Percentiles rank a stretch among this genome's conserved stretches.
Conservation (phyloP, 306 rosid species). For the Dalbergia cochinchinensis region DNA sequence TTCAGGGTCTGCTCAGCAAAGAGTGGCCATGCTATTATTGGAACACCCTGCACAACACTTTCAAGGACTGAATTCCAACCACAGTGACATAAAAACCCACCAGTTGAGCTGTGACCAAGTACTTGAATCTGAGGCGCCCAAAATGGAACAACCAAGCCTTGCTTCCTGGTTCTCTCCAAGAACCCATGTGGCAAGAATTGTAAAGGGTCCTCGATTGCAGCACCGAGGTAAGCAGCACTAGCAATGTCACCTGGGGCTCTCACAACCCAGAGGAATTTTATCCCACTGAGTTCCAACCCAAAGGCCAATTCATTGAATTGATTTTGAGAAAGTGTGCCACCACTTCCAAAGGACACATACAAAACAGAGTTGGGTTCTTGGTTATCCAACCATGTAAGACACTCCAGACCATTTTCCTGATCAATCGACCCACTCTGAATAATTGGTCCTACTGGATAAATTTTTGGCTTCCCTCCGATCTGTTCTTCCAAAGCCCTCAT, state of each 20-base stretch:
- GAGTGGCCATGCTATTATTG: slow-evolving; percentile 38
- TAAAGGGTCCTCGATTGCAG: slow-evolving; percentile 26
- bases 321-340: slow-evolving; percentile 42
- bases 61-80: slow-evolving; percentile 50
- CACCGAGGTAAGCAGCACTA: slow-evolving; percentile 31
- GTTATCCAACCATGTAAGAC: slow-evolving; percentile 44
- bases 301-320: slow-evolving; percentile 44
- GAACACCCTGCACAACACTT: slow-evolving; percentile 33
- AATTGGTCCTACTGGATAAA: slow-evolving; percentile 50
- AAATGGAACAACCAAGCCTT: slow-evolving; percentile 46
- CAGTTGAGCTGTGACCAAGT: slow-evolving; percentile 41
- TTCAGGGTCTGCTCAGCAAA: slow-evolving; percentile 45
- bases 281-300: slow-evolving; percentile 44
- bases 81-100: slow-evolving; percentile 49
- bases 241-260: slow-evolving; percentile 35
- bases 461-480: not conserved
- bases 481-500: slow-evolving; percentile 17
- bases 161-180: slow-evolving; percentile 43
- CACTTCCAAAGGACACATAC: slow-evolving; percentile 50
- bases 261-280: slow-evolving; percentile 42
- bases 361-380: slow-evolving; percentile 42
- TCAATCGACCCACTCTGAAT: slow-evolving; percentile 32
- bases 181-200: slow-evolving; percentile 44
- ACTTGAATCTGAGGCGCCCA: slow-evolving; percentile 52
- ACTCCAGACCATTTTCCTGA: not conserved